Evolutionary conservation across 202 grass and related monocot genomes (phyloP).

Genomic region (Carex arenaria): DNA sequence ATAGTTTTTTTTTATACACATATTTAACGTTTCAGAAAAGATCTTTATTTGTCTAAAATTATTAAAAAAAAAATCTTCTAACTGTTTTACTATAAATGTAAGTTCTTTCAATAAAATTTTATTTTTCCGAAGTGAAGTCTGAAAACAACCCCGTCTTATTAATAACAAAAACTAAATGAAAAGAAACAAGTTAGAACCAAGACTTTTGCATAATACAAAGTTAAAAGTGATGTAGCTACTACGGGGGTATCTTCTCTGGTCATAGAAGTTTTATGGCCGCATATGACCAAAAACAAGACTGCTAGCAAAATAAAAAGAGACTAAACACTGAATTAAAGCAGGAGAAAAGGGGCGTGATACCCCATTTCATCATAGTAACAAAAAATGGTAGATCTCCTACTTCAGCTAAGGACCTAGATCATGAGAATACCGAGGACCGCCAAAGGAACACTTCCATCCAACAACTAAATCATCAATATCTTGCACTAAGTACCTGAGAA

Average conservation of each 20-base stretch:
- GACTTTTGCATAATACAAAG: neutral
- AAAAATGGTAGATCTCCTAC: slow-evolving; percentile 6
- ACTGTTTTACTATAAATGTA: no score
- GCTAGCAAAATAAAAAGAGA: neutral
- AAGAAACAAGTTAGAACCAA: neutral
- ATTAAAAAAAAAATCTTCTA: no score
- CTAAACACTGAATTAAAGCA: neutral
- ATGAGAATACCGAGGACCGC: neutral
- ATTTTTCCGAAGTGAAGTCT: neutral
- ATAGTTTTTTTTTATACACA: no score
- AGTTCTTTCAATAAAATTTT: no score
- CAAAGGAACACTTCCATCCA: neutral
- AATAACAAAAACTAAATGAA: neutral
- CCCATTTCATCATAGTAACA: neutral
- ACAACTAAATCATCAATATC: neutral
- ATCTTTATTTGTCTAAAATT: no score
- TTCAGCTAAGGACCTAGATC: neutral
- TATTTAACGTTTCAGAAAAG: no score
- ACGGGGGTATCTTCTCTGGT: neutral
- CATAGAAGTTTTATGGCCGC: neutral
- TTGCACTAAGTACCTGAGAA: neutral
- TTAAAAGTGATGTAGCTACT: neutral
- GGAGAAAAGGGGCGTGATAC: neutral
- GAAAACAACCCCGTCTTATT: neutral
- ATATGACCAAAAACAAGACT: neutral